These are phyloP conservation scores for Ascochyta clinopodiicola DNA, from an alignment of 2,329 filamentous ascomycete species.

Conservation along the genomic window DNA sequence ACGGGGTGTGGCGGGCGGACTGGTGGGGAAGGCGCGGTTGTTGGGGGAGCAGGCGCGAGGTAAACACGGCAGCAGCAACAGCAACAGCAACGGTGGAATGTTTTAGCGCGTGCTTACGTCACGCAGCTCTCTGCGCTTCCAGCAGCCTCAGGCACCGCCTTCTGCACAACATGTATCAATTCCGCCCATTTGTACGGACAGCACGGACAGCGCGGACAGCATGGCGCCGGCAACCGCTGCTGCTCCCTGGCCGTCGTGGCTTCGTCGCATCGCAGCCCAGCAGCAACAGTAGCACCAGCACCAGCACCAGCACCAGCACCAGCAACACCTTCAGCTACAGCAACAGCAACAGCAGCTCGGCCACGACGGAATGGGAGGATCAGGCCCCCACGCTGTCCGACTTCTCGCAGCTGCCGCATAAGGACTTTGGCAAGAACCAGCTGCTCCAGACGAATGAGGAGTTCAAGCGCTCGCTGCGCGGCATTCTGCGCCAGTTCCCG, in stretches of 20 bases:
- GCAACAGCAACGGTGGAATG: neutral
- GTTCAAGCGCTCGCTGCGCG: conserved; percentile 87
- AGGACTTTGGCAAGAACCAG: conserved; percentile 91
- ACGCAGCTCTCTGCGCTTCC: conserved; percentile 25
- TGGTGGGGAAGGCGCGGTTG: conserved; percentile 7
- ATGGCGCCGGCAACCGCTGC: conserved; percentile 34
- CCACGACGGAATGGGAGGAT: conserved; percentile 71
- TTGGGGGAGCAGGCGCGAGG: conserved; percentile 22
- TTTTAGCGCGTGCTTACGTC: conserved; percentile 31
- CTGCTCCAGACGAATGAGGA: conserved; percentile 93
- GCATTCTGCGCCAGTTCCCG: conserved; percentile 91
- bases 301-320: too few relatives aligned
- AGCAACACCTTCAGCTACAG: too few relatives aligned
- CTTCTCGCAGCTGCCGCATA: conserved; percentile 78
- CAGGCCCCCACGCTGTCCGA: conserved; percentile 73
- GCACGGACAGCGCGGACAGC: conserved; percentile 30
- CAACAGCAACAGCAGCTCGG: conserved; percentile 7
- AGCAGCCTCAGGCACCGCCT: conserved; percentile 27
- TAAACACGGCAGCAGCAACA: conserved; percentile 15
- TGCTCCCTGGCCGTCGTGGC: conserved; percentile 28
- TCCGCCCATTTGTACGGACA: conserved; percentile 38
- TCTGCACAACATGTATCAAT: conserved; percentile 42
- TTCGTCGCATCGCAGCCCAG: conserved; percentile 32
- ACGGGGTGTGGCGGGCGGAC: conserved; percentile 6
- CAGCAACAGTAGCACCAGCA: too few relatives aligned